These are phyloP conservation scores for Themeda triandra DNA, from an alignment of 176 grass and related monocot species.

Conservation along the genomic window DNA sequence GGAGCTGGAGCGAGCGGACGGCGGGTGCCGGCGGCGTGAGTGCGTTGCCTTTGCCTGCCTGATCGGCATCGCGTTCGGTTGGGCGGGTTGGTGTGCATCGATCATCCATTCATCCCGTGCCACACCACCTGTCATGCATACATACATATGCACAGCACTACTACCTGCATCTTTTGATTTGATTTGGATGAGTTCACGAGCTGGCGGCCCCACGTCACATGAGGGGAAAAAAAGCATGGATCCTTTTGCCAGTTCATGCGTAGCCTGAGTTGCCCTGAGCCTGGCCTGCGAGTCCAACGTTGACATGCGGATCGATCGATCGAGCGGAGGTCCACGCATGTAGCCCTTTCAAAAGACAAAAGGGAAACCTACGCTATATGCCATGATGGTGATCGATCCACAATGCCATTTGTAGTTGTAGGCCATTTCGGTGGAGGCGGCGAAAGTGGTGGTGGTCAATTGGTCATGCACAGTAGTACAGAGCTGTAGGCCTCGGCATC, in stretches of 20 bases:
- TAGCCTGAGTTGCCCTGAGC: no score
- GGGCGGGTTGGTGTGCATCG: not conserved
- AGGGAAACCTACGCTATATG: not conserved
- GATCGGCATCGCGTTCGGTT: not conserved
- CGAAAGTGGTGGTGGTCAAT: not conserved
- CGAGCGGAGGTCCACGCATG: not conserved
- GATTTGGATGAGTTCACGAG: not conserved
- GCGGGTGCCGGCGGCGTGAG: not conserved
- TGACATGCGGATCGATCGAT: not conserved
- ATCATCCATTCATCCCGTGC: not conserved
- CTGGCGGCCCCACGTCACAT: not conserved
- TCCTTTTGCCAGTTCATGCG: not conserved
- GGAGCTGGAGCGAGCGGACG: not conserved
- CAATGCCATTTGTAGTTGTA: not conserved
- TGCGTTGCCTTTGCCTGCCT: not conserved
- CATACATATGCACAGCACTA: no score
- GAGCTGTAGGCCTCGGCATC: not conserved
- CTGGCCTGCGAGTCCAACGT: not conserved
- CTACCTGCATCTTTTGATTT: not conserved
- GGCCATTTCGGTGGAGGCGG: not conserved
- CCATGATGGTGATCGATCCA: not conserved
- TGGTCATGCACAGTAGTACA: not conserved
- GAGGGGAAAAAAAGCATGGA: not conserved
- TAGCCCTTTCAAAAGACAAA: not conserved
- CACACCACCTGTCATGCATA: not conserved